Percentiles rank a stretch among this genome's conserved stretches.
Evolutionary conservation across 1,139 yeast genomes (phyloP).

Genomic region (Lodderomyces elongisporus): DNA sequence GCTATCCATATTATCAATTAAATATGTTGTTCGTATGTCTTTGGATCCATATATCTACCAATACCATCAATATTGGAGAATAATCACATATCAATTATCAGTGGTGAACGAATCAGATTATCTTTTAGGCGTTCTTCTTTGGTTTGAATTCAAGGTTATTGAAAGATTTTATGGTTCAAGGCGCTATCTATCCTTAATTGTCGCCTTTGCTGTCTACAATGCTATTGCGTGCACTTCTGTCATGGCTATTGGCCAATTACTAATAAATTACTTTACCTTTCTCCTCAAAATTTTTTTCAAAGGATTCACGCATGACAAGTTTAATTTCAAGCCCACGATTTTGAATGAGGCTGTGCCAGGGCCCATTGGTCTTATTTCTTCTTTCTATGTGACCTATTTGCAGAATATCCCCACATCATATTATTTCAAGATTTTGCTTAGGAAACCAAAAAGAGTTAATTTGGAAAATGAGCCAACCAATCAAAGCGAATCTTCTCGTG

Average conservation of each 20-base stretch:
- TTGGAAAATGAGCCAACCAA: slow-evolving; percentile 4
- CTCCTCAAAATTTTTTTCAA: slow-evolving; percentile 14
- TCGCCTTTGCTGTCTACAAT: slow-evolving; percentile 32
- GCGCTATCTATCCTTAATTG: slow-evolving; percentile 43
- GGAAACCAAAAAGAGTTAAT: slow-evolving; percentile 17
- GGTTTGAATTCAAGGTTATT: slow-evolving; percentile 57
- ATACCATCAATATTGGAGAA: slow-evolving; percentile 68
- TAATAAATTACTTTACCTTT: slow-evolving; percentile 27
- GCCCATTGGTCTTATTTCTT: slow-evolving; percentile 58
- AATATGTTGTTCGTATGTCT: slow-evolving; percentile 49
- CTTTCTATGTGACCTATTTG: slow-evolving; percentile 55
- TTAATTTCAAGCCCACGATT: slow-evolving; percentile 23
- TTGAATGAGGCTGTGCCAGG: slow-evolving; percentile 48
- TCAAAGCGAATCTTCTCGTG: neutral
- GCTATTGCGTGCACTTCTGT: slow-evolving; percentile 27
- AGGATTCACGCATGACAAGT: slow-evolving; percentile 8
- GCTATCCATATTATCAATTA: slow-evolving; percentile 52
- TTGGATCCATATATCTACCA: slow-evolving; percentile 53
- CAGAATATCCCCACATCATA: slow-evolving; percentile 57
- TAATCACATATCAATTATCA: slow-evolving; percentile 49
- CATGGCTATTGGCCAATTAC: slow-evolving; percentile 36
- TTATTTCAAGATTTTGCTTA: slow-evolving; percentile 46
- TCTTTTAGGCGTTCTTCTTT: slow-evolving; percentile 43
- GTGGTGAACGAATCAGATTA: slow-evolving; percentile 67
- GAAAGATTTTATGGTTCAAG: slow-evolving; percentile 65